These are phyloP conservation scores for Astrothelium macrocarpum DNA, from an alignment of 495 filamentous ascomycete genomes.

Conservation along the genomic window DNA sequence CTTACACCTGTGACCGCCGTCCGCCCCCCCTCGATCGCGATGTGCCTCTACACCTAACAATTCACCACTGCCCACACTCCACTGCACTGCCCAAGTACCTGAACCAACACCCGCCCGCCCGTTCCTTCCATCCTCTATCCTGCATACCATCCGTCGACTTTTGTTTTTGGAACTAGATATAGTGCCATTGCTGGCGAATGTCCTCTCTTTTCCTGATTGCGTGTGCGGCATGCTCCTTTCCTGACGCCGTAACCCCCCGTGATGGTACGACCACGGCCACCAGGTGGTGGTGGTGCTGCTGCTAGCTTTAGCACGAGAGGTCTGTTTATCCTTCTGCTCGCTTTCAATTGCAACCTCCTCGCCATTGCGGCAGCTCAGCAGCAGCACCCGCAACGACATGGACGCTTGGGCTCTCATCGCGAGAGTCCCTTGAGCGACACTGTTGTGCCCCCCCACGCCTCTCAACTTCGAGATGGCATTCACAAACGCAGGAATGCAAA, in stretches of 20 bases:
- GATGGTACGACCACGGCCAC: constrained; percentile 30
- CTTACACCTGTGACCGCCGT: constrained; percentile 4
- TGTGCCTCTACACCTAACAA: not conserved
- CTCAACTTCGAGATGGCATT: constrained; percentile 2
- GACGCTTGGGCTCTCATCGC: constrained; percentile 19
- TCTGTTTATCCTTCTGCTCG: constrained; percentile 26
- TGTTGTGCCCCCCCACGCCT: constrained; percentile 3
- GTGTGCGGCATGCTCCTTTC: constrained; percentile 14
- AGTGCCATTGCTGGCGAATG: not conserved
- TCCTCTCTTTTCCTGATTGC: constrained; percentile 12
- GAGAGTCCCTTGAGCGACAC: constrained; percentile 7
- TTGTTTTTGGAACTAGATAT: constrained; percentile 2
- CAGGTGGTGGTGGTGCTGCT: constrained; percentile 25
- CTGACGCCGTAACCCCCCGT: constrained; percentile 4
- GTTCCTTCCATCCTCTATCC: constrained; percentile 5
- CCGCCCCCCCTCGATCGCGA: not conserved
- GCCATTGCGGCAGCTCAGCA: constrained; percentile 46
- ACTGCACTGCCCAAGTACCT: not conserved
- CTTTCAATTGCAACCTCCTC: constrained; percentile 44
- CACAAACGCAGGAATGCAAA: not conserved
- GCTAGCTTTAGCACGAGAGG: constrained; percentile 31
- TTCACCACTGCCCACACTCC: not conserved
- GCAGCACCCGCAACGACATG: constrained; percentile 41
- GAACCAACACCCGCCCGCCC: not conserved
- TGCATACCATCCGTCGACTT: constrained; percentile 5